A percentile compares a stretch with the other conserved stretches of the same genome.
phyloP scores from a whole-genome alignment of 768 basidiomycete species.

The Mycena rebaudengoi region DNA sequence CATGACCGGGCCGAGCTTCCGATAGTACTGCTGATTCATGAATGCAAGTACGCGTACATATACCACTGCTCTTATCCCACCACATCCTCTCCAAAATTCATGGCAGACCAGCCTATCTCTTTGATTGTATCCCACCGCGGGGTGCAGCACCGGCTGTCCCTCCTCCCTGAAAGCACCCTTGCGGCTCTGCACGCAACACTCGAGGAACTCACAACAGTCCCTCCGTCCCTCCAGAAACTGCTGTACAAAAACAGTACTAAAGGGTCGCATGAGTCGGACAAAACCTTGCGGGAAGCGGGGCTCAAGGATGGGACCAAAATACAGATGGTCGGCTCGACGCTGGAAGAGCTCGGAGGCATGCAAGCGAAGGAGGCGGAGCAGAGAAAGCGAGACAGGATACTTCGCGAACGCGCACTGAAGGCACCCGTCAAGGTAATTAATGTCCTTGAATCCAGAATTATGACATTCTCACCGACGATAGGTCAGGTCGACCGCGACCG shows the following conservation, averaged over 20 bases:
- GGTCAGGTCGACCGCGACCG: slow-evolving; percentile 62
- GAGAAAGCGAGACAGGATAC: slow-evolving; percentile 62
- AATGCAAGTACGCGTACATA: no score
- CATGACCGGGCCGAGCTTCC: no score
- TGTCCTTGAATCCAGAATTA: background rate
- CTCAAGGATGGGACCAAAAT: slow-evolving; percentile 71
- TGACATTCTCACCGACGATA: no score
- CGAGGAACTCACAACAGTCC: slow-evolving; percentile 73
- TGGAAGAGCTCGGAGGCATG: slow-evolving; percentile 62
- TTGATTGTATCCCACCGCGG: slow-evolving; percentile 59
- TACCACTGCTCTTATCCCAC: no score
- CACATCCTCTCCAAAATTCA: no score
- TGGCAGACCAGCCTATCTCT: slow-evolving; percentile 17
- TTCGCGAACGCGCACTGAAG: slow-evolving; percentile 66
- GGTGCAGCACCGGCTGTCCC: slow-evolving; percentile 51
- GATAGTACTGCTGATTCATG: no score
- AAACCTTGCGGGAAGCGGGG: slow-evolving; percentile 53
- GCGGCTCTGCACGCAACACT: slow-evolving; percentile 57
- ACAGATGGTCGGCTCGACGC: slow-evolving; percentile 75
- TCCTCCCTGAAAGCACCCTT: slow-evolving; percentile 62
- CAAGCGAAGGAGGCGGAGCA: slow-evolving; percentile 66
- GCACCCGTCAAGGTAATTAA: slow-evolving; percentile 62
- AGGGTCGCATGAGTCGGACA: slow-evolving; percentile 34
- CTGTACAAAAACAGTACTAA: slow-evolving; percentile 69
- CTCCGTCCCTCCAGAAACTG: slow-evolving; percentile 73